These are phyloP conservation scores for Periconia sp. DNA, from an alignment of 2,329 filamentous ascomycete species.

Conservation along the genomic window DNA sequence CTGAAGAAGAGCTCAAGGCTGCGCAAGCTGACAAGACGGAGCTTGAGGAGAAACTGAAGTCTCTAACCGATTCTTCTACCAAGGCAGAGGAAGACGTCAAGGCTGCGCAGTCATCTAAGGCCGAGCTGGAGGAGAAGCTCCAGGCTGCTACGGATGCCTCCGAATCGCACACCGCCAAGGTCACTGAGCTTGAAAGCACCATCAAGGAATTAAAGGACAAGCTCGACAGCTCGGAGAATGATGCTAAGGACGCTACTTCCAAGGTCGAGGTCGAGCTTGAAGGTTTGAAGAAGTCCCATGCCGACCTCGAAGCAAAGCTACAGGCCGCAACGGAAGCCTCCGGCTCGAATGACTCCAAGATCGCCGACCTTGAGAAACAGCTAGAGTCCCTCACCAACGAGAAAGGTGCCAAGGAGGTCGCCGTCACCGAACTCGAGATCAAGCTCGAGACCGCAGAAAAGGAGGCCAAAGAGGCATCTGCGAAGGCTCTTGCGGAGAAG, in stretches of 20 bases:
- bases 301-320: slow-evolving; percentile 15
- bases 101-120: slow-evolving; percentile 4
- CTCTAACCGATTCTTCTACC: no score
- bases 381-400: slow-evolving; percentile 21
- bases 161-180: neutral
- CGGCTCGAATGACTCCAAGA: slow-evolving; percentile 22
- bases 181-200: slow-evolving; percentile 3
- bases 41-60: neutral
- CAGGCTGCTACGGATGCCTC: slow-evolving; percentile 12
- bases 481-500: slow-evolving; percentile 5
- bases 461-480: slow-evolving; percentile 5
- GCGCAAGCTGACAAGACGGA: neutral
- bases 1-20: slow-evolving; percentile 1
- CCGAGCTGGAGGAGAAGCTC: slow-evolving; percentile 14
- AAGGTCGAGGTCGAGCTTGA: slow-evolving; percentile 9
- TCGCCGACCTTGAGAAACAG: slow-evolving; percentile 23
- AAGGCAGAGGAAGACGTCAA: slow-evolving; percentile 8
- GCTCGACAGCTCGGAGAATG: slow-evolving; percentile 3
- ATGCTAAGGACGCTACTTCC: slow-evolving; percentile 5
- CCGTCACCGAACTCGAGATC: slow-evolving; percentile 20
- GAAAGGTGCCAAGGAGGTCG: slow-evolving; percentile 14
- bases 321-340: slow-evolving; percentile 16
- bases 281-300: slow-evolving; percentile 6
- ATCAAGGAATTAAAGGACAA: slow-evolving; percentile 7
- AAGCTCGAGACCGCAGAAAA: slow-evolving; percentile 22